These are phyloP conservation scores for Clonostachys byssicola DNA, from an alignment of 2,329 filamentous ascomycete genomes.

Conservation along the genomic window DNA sequence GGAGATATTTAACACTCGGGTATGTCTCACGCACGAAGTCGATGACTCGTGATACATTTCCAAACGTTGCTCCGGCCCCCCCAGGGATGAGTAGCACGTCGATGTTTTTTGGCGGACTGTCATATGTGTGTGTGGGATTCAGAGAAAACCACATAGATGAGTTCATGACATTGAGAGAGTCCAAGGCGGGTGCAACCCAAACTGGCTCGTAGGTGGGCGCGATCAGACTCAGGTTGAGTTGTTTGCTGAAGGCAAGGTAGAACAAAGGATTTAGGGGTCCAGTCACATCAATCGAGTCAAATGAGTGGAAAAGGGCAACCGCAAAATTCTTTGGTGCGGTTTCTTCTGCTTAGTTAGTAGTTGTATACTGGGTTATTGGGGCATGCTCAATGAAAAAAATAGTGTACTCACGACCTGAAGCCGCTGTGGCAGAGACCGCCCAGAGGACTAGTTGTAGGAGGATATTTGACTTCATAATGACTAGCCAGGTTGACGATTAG, in stretches of 20 bases:
- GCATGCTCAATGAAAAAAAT: too few species aligned
- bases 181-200: conserved; percentile 18
- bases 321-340: too few species aligned
- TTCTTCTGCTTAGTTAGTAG: too few species aligned
- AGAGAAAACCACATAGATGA: conserved; percentile 13
- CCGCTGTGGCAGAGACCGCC: too few species aligned
- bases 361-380: too few species aligned
- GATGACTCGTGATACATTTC: conserved; percentile 15
- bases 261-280: conserved; percentile 36
- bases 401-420: too few species aligned
- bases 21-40: conserved; percentile 35
- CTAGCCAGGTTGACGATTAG: too few species aligned
- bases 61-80: conserved; percentile 16
- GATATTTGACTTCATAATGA: too few species aligned
- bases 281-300: conserved; percentile 26
- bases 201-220: conserved; percentile 30
- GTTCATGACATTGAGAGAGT: conserved; percentile 16
- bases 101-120: conserved; percentile 19
- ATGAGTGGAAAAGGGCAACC: too few species aligned
- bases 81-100: conserved; percentile 33
- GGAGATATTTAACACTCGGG: conserved; percentile 39
- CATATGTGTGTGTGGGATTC: conserved; percentile 29
- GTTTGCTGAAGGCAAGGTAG: conserved; percentile 21
- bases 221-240: conserved; percentile 31
- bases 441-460: too few species aligned